phyloP scores from a whole-genome alignment of 2,329 filamentous ascomycete species.

The Nothomitra cinnamomea region DNA sequence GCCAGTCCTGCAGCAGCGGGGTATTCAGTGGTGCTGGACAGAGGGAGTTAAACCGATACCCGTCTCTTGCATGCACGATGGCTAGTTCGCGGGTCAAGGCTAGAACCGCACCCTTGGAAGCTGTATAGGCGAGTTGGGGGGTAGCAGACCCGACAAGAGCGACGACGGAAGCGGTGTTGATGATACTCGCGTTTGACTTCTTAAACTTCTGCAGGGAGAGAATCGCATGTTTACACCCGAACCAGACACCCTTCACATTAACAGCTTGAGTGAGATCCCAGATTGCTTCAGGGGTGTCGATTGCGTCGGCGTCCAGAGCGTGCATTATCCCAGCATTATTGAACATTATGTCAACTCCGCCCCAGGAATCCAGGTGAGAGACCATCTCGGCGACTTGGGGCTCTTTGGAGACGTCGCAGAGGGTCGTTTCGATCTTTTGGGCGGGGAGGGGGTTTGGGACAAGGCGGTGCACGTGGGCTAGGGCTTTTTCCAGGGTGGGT shows the following conservation, averaged over 20 bases:
- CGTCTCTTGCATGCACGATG: conserved; percentile 80
- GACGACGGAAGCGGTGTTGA: conserved; percentile 85
- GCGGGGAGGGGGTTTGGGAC: conserved; percentile 35
- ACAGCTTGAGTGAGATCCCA: conserved; percentile 90
- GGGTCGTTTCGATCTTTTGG: conserved; percentile 41
- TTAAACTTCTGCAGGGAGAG: conserved; percentile 61
- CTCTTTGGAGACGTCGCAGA: conserved; percentile 77
- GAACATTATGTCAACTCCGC: conserved; percentile 82
- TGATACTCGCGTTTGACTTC: conserved; percentile 66
- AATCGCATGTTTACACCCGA: conserved; percentile 80
- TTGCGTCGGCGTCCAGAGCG: conserved; percentile 58
- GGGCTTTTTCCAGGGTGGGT: conserved; percentile 58
- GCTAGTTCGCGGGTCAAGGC: conserved; percentile 81
- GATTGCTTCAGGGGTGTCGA: conserved; percentile 74
- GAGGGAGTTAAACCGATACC: conserved; percentile 76
- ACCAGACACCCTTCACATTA: conserved; percentile 99
- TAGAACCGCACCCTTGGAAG: conserved; percentile 81
- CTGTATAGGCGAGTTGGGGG: conserved; percentile 82
- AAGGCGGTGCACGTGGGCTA: conserved; percentile 56
- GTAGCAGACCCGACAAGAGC: conserved; percentile 76
- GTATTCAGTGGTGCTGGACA: conserved; percentile 90
- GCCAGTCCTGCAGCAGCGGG: conserved; percentile 80
- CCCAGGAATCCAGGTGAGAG: conserved; percentile 62
- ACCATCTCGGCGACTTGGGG: conserved; percentile 58
- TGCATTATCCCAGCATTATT: conserved; percentile 99